Conservation (phyloP, 2,329 filamentous ascomycete genomes). For the Penicillium verrucosum region DNA sequence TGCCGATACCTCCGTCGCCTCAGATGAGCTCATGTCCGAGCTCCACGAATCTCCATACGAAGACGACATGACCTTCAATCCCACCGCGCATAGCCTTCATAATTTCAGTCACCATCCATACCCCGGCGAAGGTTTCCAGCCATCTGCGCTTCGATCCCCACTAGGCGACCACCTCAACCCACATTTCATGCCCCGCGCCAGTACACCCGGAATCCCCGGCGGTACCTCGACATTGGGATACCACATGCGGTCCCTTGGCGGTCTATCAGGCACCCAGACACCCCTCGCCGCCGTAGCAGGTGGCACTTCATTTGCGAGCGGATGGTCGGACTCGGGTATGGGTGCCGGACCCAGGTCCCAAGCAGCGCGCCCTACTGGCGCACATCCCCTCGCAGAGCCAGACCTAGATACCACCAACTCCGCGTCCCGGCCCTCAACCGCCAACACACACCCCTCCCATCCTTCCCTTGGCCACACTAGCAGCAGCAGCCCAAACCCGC, state of each 20-base stretch:
- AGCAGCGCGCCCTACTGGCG: constrained; percentile 13
- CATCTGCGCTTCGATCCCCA: constrained; percentile 36
- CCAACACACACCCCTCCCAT: constrained; percentile 35
- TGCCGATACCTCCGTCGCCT: constrained; percentile 38
- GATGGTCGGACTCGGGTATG: constrained; percentile 35
- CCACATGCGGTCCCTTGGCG: constrained; percentile 48
- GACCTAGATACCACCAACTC: constrained; percentile 39
- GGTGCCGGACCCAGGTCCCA: constrained; percentile 19
- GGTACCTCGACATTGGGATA: constrained; percentile 51
- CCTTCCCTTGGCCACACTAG: constrained; percentile 25
- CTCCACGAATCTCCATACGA: constrained; percentile 30
- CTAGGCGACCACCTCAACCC: constrained; percentile 40
- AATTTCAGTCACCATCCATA: constrained; percentile 28
- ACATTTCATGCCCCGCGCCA: constrained; percentile 44
- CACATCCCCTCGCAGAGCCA: constrained; percentile 30
- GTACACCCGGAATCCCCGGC: constrained; percentile 48
- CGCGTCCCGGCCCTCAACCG: constrained; percentile 44
- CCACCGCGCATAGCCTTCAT: constrained; percentile 18
- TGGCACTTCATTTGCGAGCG: constrained; percentile 40
- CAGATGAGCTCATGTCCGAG: constrained; percentile 32
- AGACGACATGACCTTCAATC: constrained; percentile 30
- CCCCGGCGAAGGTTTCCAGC: constrained; percentile 28
- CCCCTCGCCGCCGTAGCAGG: constrained; percentile 48
- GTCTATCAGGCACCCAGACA: constrained; percentile 48
- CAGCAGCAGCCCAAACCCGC: constrained; percentile 27